These are phyloP conservation scores for Lentinus tigrinus DNA, from an alignment of 768 basidiomycete species.

Conservation along the genomic window DNA sequence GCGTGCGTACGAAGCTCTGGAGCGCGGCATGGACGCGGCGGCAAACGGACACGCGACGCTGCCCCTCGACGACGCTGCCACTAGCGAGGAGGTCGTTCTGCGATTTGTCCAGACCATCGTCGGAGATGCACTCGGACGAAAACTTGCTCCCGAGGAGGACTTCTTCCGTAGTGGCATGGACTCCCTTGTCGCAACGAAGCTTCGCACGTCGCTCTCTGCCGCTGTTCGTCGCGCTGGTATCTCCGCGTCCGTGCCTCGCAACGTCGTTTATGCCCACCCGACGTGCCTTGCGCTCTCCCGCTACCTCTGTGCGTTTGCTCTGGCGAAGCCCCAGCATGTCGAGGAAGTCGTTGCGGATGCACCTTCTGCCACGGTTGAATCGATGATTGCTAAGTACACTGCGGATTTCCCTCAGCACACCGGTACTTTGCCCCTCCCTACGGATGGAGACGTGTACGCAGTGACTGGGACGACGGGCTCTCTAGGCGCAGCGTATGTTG, in stretches of 20 bases:
- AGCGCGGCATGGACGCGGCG: slow-evolving; percentile 31
- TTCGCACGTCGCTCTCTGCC: slow-evolving; percentile 25
- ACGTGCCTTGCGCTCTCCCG: slow-evolving; percentile 15
- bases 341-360: neutral
- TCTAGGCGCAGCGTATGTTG: slow-evolving; percentile 29
- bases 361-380: neutral
- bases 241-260: slow-evolving; percentile 11
- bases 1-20: slow-evolving; percentile 24
- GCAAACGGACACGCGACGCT: slow-evolving; percentile 29
- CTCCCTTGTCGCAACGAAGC: slow-evolving; percentile 20
- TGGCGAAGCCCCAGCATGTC: neutral
- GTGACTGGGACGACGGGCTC: slow-evolving; percentile 33
- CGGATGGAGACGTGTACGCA: neutral
- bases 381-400: slow-evolving; percentile 21
- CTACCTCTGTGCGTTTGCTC: slow-evolving; percentile 1
- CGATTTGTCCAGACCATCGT: slow-evolving; percentile 32
- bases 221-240: slow-evolving; percentile 19
- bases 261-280: slow-evolving; percentile 24
- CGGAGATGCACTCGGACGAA: slow-evolving; percentile 30
- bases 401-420: slow-evolving; percentile 1
- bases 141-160: slow-evolving; percentile 33
- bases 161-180: slow-evolving; percentile 35
- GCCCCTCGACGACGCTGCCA: slow-evolving; percentile 27
- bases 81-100: slow-evolving; percentile 24
- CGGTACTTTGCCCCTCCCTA: neutral